Conservation (phyloP, 1,139 yeast species). For the Sugiyamaella neomexicana region DNA sequence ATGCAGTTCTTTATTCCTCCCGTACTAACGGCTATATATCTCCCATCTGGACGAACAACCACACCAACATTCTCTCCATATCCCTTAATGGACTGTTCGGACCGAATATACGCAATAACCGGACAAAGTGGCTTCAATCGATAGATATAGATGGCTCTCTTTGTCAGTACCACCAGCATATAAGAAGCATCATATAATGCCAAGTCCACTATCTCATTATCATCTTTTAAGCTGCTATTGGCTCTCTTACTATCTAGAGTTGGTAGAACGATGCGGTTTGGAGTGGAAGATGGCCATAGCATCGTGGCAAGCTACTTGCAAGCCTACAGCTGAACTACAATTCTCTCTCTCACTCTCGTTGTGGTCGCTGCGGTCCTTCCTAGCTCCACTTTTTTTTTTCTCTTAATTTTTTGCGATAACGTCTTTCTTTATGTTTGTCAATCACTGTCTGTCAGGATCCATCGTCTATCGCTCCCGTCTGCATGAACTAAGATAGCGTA, state of each 20-base stretch:
- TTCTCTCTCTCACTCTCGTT: not conserved
- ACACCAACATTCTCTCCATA: conserved; percentile 38
- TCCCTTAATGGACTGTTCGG: conserved; percentile 33
- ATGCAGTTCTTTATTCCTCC: conserved; percentile 33
- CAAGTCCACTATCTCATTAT: conserved; percentile 24
- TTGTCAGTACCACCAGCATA: conserved; percentile 26
- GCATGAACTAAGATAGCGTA: conserved; percentile 1
- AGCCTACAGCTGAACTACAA: conserved; percentile 14
- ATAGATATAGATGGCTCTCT: conserved; percentile 29
- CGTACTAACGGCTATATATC: conserved; percentile 37
- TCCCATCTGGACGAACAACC: conserved; percentile 39
- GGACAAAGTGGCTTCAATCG: conserved; percentile 38
- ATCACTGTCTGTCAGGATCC: not conserved
- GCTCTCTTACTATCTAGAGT: not conserved
- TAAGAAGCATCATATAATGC: conserved; percentile 28
- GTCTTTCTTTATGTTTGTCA: conserved; percentile 21
- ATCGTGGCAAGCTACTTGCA: not conserved
- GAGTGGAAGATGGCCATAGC: conserved; percentile 18
- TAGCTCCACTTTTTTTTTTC: conserved; percentile 30
- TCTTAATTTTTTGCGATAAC: conserved; percentile 10
- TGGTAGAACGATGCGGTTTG: conserved; percentile 14
- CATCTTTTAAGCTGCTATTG: conserved; percentile 5
- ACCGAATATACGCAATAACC: conserved; percentile 37
- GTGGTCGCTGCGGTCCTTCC: conserved; percentile 23
- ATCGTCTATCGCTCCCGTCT: not conserved